Base-by-base conservation (phyloP, 176 grass and related monocot species). In the Raddia guianensis region DNA sequence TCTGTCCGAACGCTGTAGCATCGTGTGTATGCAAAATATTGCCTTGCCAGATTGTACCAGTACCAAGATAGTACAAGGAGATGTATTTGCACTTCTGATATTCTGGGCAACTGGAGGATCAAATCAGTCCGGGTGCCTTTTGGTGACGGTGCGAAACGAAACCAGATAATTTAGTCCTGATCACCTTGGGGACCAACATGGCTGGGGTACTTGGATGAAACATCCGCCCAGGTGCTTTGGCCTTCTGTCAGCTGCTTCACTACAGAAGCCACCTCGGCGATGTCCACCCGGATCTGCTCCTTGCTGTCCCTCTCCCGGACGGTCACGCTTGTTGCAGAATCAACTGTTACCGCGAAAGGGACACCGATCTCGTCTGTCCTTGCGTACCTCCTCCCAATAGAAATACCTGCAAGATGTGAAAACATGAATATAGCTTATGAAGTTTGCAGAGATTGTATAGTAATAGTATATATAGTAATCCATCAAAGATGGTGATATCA, bases 301-400 rank as follows among this genome's bases (percentile, higher is more conserved):
- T 92, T 95, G 63, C 87, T 88, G 59, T 95, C 93, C 79, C 89
- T 87, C 81, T 92, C 93, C 2, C 90, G 78, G 79, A 92, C 83
- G 0, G 90, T 92, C 55, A 95, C 85, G 1, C 70, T 84, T 4
- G 84, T 82, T 5, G 74, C 35, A 6, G 90, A 92, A 51, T 90
- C 93, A 0, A 95, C 93, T 5, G 93, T 95, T 61, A 95, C 55
- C 0, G 93, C 90, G 1, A 92, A 95, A 8, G 93, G 87, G 34
- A 95, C 93, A 27, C 93, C 93, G 1, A 92, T 85, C 74, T 95
- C 93, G 3, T 95, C 93, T 8, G 90, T 95, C 57, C 93, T 90
- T 6, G 93, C 93, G 1, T 95, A 92, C 49, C 93, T 70, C 65
- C 85, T 92, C 27, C 87, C 93, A 48, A 95, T 92, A 34, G 93